Evolutionary conservation across 1,139 yeast species (phyloP).

Genomic region (Candida anutae): DNA sequence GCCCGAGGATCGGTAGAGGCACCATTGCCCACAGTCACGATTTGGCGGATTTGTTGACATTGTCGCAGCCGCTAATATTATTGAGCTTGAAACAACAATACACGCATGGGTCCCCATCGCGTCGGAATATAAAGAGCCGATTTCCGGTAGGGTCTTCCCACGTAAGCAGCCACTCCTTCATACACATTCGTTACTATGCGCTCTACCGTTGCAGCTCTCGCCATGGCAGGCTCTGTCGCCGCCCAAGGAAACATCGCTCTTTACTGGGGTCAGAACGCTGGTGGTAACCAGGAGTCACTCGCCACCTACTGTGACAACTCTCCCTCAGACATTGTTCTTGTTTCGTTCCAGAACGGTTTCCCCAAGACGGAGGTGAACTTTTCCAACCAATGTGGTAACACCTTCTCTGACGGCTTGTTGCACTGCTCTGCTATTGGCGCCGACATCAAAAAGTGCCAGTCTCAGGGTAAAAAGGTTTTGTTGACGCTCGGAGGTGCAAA

Average conservation of each 20-base stretch:
- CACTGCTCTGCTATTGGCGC: slow-evolving; percentile 59
- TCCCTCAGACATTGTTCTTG: slow-evolving; percentile 61
- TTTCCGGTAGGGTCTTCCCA: too few relatives aligned
- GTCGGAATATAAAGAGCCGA: too few relatives aligned
- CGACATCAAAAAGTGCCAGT: slow-evolving; percentile 81
- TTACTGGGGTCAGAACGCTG: slow-evolving; percentile 90
- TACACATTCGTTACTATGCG: too few relatives aligned
- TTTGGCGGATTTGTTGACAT: too few relatives aligned
- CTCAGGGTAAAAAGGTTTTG: slow-evolving; percentile 64
- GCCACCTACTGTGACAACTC: slow-evolving; percentile 61
- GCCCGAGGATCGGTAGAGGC: too few relatives aligned
- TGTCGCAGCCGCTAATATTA: too few relatives aligned
- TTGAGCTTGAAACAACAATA: too few relatives aligned
- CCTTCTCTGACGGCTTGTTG: slow-evolving; percentile 40
- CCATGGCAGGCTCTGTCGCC: too few relatives aligned
- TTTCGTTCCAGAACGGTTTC: slow-evolving; percentile 63
- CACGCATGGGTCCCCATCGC: too few relatives aligned
- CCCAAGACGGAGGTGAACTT: slow-evolving; percentile 55
- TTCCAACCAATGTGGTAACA: slow-evolving; percentile 57
- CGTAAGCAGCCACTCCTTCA: too few relatives aligned
- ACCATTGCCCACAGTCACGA: too few relatives aligned
- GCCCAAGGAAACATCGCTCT: slow-evolving; percentile 48
- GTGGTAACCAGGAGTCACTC: slow-evolving; percentile 59
- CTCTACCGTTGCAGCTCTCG: too few relatives aligned
- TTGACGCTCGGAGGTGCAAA: slow-evolving; percentile 85